Evolutionary conservation across 1,284 basidiomycete species (phyloP), one percentile per base, ranked within the genome.

Genomic region (Neolentinus lepideus): DNA sequence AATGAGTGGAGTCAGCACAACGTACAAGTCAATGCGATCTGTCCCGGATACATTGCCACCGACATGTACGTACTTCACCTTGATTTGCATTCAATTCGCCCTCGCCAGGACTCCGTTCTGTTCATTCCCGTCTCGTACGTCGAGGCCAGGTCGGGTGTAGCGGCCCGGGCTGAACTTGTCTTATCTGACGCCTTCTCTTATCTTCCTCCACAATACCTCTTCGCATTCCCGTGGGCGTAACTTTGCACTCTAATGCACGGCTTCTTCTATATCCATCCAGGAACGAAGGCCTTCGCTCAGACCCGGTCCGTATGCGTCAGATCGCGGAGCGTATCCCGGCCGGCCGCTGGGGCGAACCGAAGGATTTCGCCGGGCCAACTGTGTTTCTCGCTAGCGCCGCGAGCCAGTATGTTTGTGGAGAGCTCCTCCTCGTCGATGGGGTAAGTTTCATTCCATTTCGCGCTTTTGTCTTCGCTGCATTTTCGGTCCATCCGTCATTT

Each of bases 311-410:
- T 53, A 77, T 87, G 57, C 84, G 85, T 54, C 94, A 98, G 72
- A 96, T 98, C 66, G 85, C 90, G 56, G 94, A 96, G 67, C 84
- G 94, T 56, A 96, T 95, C 61, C 93, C 93, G n/a, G 88, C 90
- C 6, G 88, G 85, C 19, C 77, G 94, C 58, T 98, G 95, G 95
- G 95, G 92, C 36, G 73, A 79, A 29, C 92, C 94, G 1, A 75
- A 75, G 46, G 94, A 98, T 74, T 95, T 98, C 72, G 92, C 90
- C 31, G 94, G 94, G 4, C 90, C 92, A 0, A 72, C 91, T 54
- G 83, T 97, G n/a, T 98, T 92, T 73, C 83, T 98, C 33, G 90
- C 94, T 3, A 91, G 89, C 62, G 72, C 72, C 48, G 94, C 93
- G 1, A 91, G 89, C 63, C 85, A 92, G 69, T 98, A 97, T 66